Base-by-base conservation (phyloP, 2,329 filamentous ascomycete genomes). In the Penicillium sp. region DNA sequence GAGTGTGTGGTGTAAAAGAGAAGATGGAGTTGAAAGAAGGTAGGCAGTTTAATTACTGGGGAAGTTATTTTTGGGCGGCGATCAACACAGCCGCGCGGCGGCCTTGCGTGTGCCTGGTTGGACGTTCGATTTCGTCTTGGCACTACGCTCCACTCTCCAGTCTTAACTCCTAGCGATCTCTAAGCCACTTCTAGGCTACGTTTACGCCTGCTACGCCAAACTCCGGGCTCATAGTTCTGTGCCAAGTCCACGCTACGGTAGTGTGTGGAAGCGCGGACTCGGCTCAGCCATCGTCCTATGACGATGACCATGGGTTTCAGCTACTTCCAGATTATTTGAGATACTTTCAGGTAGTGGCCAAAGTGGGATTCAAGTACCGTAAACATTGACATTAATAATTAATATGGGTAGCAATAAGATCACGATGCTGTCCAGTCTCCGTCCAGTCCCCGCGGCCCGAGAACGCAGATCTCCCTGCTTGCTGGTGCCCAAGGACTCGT, bases 331-430 rank as follows among this genome's bases (percentile, higher is more conserved):
- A 13, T 8, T 4, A 22, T 22, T 4, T 4, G 20, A 22, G 20
- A n/a, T 33, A n/a, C 13, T 35, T 35, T 14, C 30, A 33, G 14
- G n/a, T 14, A 31, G 14, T 33, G 7, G 9, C 4, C 8, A 36
- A 36, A 18, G n/a, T 9, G n/a, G n/a, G 10, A n/a, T 14, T 3
- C 11, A 9, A 41, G 24, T 47, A 50, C 36, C 22, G 28, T 53
- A 46, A 30, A 52, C 47, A 56, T 61, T 61, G 54, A 59, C 53
- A 65, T 64, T 63, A 62, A 60, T 41, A 56, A 63, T 64, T 64
- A 61, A 28, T 50, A 20, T 51, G 51, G 46, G 44, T 58, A 57
- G 36, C 39, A 53, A 60, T 50, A 56, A 48, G 30, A 46, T 30
- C 36, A 40, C 33, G 24, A 41, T 9, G 25, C 33, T 49, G 24